Conservation (phyloP, 768 basidiomycete species). For the Lactarius pseudohatsudake region DNA sequence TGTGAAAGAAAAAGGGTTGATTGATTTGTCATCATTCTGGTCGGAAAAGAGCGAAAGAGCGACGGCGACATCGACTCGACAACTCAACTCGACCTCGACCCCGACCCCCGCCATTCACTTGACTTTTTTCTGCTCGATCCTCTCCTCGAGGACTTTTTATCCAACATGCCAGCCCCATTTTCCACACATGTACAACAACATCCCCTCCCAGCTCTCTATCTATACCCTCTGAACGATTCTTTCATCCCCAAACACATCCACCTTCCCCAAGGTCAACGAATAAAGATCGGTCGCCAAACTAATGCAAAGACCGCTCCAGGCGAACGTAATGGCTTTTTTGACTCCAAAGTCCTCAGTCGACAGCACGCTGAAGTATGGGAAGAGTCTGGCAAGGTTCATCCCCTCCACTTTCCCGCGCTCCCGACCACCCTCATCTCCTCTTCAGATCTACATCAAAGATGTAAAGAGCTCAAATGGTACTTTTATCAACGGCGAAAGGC, state of each 20-base stretch:
- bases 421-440: slow-evolving; percentile 26
- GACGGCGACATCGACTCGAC: slow-evolving; percentile 4
- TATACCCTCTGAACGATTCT: slow-evolving; percentile 93
- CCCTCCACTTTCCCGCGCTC: slow-evolving; percentile 21
- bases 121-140: background rate
- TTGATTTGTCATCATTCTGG: background rate
- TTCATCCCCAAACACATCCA: slow-evolving; percentile 93
- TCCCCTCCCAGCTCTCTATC: slow-evolving; percentile 39
- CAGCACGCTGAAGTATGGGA: slow-evolving; percentile 99
- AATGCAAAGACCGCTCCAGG: slow-evolving; percentile 92
- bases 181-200: slow-evolving; percentile 26
- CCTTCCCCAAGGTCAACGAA: slow-evolving; percentile 63
- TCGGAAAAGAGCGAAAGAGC: background rate
- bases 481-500: slow-evolving; percentile 94
- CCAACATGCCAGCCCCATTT: slow-evolving; percentile 27
- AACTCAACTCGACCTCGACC: slow-evolving; percentile 9
- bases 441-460: slow-evolving; percentile 95
- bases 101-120: slow-evolving; percentile 17
- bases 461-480: slow-evolving; percentile 98
- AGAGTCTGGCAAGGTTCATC: slow-evolving; percentile 75
- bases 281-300: slow-evolving; percentile 94
- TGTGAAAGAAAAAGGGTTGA: background rate
- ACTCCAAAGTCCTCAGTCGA: slow-evolving; percentile 90
- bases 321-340: slow-evolving; percentile 95
- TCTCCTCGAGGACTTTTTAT: background rate